A percentile compares a stretch with the other conserved stretches of the same genome.
Evolutionary conservation across 1,284 basidiomycete genomes (phyloP).

Genomic region (Leccinum subrobustum): DNA sequence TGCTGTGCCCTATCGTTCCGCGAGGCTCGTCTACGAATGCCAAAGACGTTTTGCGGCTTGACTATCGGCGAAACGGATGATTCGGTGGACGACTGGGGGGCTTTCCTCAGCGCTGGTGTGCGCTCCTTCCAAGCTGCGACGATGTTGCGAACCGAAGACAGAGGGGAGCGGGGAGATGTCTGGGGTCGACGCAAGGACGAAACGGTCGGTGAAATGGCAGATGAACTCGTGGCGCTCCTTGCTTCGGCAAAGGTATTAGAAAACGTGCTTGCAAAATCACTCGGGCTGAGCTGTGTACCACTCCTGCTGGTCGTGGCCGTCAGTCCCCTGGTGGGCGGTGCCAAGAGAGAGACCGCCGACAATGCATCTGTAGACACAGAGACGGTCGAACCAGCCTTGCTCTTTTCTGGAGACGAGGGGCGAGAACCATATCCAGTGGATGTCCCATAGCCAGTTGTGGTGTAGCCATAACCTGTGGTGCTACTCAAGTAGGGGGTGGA

Average conservation of each 20-base stretch:
- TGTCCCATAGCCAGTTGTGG: conserved; percentile 31
- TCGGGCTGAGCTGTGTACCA: conserved; percentile 31
- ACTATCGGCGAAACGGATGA: conserved; percentile 24
- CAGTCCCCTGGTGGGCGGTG: conserved; percentile 34
- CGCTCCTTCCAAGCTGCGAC: conserved; percentile 78
- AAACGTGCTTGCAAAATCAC: conserved; percentile 36
- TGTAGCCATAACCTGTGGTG: conserved; percentile 31
- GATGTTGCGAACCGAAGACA: conserved; percentile 73
- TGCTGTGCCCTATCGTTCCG: conserved; percentile 38
- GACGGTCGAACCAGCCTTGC: conserved; percentile 36
- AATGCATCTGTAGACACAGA: conserved; percentile 31
- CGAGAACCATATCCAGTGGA: conserved; percentile 38
- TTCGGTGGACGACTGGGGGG: conserved; percentile 21
- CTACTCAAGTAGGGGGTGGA: conserved; percentile 40
- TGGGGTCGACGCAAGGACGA: conserved; percentile 48
- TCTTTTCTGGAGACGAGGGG: conserved; percentile 48
- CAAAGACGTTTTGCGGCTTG: conserved; percentile 52
- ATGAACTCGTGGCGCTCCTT: conserved; percentile 19
- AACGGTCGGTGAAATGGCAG: conserved; percentile 25
- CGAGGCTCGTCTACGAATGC: conserved; percentile 57
- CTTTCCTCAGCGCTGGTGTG: conserved; percentile 42
- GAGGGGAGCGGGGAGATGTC: conserved; percentile 61
- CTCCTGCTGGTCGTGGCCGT: conserved; percentile 24
- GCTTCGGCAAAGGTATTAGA: conserved; percentile 40
- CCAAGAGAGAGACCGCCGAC: conserved; percentile 40